Base-by-base conservation (phyloP, 345 rosid species). In the Cochlearia excelsa region DNA sequence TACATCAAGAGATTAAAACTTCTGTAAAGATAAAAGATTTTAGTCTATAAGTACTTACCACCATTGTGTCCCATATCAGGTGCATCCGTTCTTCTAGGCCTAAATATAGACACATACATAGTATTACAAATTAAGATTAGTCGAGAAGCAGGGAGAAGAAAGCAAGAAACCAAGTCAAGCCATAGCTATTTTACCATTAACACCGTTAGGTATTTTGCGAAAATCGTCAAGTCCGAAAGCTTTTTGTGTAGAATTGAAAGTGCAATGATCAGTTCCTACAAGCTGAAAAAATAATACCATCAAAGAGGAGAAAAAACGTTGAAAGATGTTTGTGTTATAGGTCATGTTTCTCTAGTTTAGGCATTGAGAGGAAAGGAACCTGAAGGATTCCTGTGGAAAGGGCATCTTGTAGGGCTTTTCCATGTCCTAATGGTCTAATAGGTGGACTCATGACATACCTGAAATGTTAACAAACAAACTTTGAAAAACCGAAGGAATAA, bases 391-490 rank as follows among this genome's bases (percentile, higher is more conserved):
- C 99, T n/a, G 79, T 71, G 31, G 99, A 81, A 70, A 93, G 94
- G 59, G 99, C 97, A 57, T 84, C 92, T 79, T 87, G 95, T 46
- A 93, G 76, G 74, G 92, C 95, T 71, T 87, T 85, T 64, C 77
- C 77, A 62, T 93, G 99, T 61, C 96, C 99, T 39, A 85, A 53
- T 75, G 83, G 59, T 73, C 99, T 84, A 27, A 93, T 81, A 26
- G 99, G 99, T 51, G 99, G 99, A 70, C 99, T 93, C 96, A 89
- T 93, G 60, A 93, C 95, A 81, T 74, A 89, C 80, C 99, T 93
- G 81, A 69, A 75, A 61, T 28, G 53, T 54, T 57, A 23, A 59
- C 46, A 74, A 30, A 48, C 30, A 5, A 54, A 51, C 42, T 26
- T 8, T 1, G 30, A 59, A 39, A 48, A 51, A 31, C 46, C 41